Evolutionary conservation across 768 basidiomycete species (phyloP).

Genomic region (Tulasnella calospora): DNA sequence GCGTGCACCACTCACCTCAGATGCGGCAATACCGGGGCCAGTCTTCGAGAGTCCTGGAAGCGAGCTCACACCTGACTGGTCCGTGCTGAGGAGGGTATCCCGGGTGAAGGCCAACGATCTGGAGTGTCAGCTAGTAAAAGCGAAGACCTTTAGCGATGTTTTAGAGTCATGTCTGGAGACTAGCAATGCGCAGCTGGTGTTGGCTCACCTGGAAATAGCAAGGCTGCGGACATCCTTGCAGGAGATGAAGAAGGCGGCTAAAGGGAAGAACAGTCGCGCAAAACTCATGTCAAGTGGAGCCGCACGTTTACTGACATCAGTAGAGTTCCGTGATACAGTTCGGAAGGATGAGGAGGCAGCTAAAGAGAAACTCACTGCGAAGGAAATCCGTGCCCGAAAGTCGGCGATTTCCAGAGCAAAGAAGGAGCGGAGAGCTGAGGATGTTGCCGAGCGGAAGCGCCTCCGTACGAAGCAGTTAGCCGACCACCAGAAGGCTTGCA

Average conservation of each 20-base stretch:
- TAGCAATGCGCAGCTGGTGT: conserved; percentile 17
- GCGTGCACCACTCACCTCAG: neutral
- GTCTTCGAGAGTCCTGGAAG: neutral
- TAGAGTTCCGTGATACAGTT: neutral
- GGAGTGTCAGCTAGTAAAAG: neutral
- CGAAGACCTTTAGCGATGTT: conserved; percentile 7
- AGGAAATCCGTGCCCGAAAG: neutral
- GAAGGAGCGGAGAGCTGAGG: neutral
- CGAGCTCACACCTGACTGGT: neutral
- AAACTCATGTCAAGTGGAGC: conserved; percentile 8
- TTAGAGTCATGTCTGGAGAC: conserved; percentile 6
- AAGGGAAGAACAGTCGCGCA: conserved; percentile 1
- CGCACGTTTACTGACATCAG: neutral
- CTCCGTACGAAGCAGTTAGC: neutral
- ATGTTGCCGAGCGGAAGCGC: neutral
- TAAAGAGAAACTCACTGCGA: neutral
- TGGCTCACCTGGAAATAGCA: conserved; percentile 10
- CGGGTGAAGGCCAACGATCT: neutral
- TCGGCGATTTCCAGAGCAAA: neutral
- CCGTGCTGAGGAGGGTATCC: neutral
- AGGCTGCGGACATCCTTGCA: neutral
- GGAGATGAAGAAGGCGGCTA: neutral
- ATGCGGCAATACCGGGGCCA: neutral
- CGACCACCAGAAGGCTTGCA: neutral
- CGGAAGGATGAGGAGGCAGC: conserved; percentile 9